Base-by-base conservation (phyloP, 1,139 yeast species). In the Kodamaea alishanica region DNA sequence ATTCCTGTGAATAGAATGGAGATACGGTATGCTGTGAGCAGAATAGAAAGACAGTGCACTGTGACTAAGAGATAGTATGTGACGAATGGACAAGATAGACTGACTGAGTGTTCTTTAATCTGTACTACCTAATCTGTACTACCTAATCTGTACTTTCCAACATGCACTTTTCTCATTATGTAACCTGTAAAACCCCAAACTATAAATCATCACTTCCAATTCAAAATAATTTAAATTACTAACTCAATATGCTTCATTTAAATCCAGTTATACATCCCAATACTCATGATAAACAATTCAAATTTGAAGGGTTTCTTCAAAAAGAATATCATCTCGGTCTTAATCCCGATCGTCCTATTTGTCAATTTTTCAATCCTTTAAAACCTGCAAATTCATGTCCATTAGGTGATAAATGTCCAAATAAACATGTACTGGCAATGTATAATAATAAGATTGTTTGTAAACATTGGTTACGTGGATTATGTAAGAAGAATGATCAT, bases 381-480 rank as follows among this genome's bases (percentile, higher is more conserved):
- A 61, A 60, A 22, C 79, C 86, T 1, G 47, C 46, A 34, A 81
- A 80, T 29, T 78, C 82, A 27, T 92, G 98, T 60, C 97, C 97
- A 3, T 72, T 83, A 44, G 97, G 97, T 5, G 71, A 74, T 30
- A 74, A 76, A 40, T 92, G 98, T 58, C 94, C 95, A 24, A 82
- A 87, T 62, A 86, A 89, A 55, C 97, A 92, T 64, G 88, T 88
- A 1, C 73, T 87, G 20, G 81, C 94, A 30, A 81, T 82, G 63
- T 88, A 83, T 61, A 77, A 78, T 49, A 88, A 89, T 61, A 90
- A 89, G 65, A 70, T 71, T 40, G 98, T 92, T 11, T 92, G 98
- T 60, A 92, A 94, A 72, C 97, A 92, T 69, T 92, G 99, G 99
- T 77, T 94, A 35, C 77, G 97, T 51, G 98, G 98, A 0, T 75